phyloP scores from a whole-genome alignment of 108 stramenopile species.

The Licmophora abbreviata region DNA sequence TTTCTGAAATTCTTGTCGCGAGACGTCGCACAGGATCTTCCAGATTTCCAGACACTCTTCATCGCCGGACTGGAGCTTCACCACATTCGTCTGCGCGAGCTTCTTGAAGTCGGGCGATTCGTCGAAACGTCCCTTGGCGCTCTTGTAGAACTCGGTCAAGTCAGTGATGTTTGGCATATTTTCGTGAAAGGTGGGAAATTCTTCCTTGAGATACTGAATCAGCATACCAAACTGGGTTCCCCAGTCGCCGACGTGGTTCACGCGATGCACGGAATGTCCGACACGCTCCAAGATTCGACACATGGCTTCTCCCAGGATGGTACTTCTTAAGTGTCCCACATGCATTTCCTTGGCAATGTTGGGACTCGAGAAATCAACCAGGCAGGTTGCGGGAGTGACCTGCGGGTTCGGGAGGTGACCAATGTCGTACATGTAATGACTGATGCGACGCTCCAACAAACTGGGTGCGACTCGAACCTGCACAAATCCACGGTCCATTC shows the following conservation, averaged over 20 bases:
- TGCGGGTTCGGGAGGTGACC: conserved; percentile 39
- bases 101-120: conserved; percentile 94
- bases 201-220: conserved; percentile 95
- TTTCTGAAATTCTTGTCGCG: conserved; percentile 91
- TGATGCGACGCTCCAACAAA: conserved; percentile 51
- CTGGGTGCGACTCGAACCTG: conserved; percentile 44
- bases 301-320: conserved; percentile 97
- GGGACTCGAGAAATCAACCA: conserved; percentile 97
- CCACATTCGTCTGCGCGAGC: conserved; percentile 88
- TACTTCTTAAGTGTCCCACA: conserved; percentile 97
- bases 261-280: conserved; percentile 81
- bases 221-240: conserved; percentile 99
- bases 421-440: conserved; percentile 5
- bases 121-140: conserved; percentile 90
- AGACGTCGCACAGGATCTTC: conserved; percentile 92
- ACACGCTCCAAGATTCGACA: conserved; percentile 93
- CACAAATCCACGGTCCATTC: conserved; percentile 79
- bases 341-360: conserved; percentile 99
- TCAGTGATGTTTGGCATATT: conserved; percentile 83
- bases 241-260: conserved; percentile 99
- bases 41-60: conserved; percentile 83
- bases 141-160: conserved; percentile 97
- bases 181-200: conserved; percentile 63
- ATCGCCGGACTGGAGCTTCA: conserved; percentile 94
- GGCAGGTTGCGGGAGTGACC: conserved; percentile 39